phyloP scores from a whole-genome alignment of 2,329 filamentous ascomycete species.

The Xylariaceae sp. region DNA sequence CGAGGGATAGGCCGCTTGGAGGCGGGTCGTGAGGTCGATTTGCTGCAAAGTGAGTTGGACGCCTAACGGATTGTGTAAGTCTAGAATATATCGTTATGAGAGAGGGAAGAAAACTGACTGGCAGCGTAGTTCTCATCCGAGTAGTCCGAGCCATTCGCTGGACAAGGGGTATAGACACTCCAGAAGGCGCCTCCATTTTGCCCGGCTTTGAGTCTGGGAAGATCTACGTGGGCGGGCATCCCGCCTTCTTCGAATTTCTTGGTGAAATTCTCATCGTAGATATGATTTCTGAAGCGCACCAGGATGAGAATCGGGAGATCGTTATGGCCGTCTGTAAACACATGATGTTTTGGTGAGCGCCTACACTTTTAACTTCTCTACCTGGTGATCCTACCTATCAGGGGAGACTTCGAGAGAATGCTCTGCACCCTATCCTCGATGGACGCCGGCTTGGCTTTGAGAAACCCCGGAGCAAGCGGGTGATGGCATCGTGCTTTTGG shows the following conservation, averaged over 20 bases:
- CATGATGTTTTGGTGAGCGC: conserved; percentile 18
- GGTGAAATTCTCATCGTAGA: conserved; percentile 72
- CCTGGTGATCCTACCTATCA: conserved; percentile 41
- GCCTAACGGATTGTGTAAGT: conserved; percentile 40
- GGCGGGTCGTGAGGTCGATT: conserved; percentile 60
- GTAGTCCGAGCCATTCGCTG: conserved; percentile 67
- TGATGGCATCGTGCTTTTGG: conserved; percentile 21
- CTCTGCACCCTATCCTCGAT: conserved; percentile 44
- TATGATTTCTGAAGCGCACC: conserved; percentile 65
- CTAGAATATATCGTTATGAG: not conserved
- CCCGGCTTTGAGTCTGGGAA: conserved; percentile 69
- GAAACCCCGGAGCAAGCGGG: conserved; percentile 20
- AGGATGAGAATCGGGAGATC: conserved; percentile 77
- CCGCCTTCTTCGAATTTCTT: conserved; percentile 68
- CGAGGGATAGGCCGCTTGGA: conserved; percentile 43
- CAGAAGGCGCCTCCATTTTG: conserved; percentile 84
- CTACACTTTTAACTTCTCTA: not conserved
- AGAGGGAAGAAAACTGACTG: conserved; percentile 43
- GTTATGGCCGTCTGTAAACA: conserved; percentile 82
- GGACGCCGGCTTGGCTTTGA: conserved; percentile 29
- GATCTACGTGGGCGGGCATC: conserved; percentile 69
- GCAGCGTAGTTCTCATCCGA: conserved; percentile 66
- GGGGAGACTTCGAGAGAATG: conserved; percentile 43
- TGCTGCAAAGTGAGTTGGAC: conserved; percentile 65
- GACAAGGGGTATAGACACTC: conserved; percentile 81